A percentile compares a stretch with the other conserved stretches of the same genome.
phyloP scores from a whole-genome alignment of 805 yeast species.

The Brettanomyces bruxellensis region DNA sequence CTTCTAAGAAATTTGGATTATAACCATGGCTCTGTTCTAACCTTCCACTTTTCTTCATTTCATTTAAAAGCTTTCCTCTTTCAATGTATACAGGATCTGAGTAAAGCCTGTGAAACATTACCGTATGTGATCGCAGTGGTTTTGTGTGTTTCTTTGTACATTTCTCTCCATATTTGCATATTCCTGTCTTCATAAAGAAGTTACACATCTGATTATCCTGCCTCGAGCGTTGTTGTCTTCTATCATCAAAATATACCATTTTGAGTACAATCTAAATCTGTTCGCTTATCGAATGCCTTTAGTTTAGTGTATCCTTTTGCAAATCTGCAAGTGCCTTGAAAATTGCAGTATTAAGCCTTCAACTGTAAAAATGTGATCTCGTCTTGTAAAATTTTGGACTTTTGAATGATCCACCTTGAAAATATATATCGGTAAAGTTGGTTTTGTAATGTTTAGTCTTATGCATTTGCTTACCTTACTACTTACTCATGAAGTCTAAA shows the following conservation, averaged over 20 bases:
- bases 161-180: conserved; percentile 87
- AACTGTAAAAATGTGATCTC: no score
- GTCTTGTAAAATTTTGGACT: no score
- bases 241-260: neutral
- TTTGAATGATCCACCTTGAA: no score
- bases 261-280: neutral
- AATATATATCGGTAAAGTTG: no score
- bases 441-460: no score
- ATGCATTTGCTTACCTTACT: no score
- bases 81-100: conserved; percentile 38
- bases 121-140: conserved; percentile 57
- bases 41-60: neutral
- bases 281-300: no score
- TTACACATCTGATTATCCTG: conserved; percentile 3
- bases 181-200: conserved; percentile 59
- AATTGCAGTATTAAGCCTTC: no score
- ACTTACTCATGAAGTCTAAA: no score
- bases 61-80: neutral
- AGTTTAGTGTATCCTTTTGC: no score
- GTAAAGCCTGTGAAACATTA: conserved; percentile 57
- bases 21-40: neutral
- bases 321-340: no score
- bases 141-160: conserved; percentile 67
- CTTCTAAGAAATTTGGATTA: neutral
- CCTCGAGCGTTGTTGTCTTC: neutral